Evolutionary conservation across 495 filamentous ascomycete genomes (phyloP).

Genomic region (Hypoxylon crocopeplum): DNA sequence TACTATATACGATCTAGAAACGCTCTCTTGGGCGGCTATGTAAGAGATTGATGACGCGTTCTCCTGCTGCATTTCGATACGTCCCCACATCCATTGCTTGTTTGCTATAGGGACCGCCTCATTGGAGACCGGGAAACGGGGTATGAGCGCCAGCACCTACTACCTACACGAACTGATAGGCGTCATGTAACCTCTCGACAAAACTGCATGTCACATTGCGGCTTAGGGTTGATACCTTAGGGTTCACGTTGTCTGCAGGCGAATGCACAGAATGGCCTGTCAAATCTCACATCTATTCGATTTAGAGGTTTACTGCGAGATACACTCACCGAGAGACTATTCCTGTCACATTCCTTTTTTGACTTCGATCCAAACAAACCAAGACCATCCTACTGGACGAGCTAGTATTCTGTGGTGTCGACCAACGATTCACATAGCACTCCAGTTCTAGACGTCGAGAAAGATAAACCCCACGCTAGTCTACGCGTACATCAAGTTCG

Average conservation of each 20-base stretch:
- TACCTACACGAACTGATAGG: neutral
- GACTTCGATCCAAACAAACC: neutral
- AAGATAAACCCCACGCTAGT: no score
- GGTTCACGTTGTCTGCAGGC: slow-evolving; percentile 7
- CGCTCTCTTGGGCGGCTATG: slow-evolving; percentile 1
- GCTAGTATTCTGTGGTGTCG: no score
- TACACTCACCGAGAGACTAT: slow-evolving; percentile 3
- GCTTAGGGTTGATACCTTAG: slow-evolving; percentile 1
- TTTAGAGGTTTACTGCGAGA: neutral
- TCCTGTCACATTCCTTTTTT: slow-evolving; percentile 20
- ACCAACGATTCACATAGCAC: no score
- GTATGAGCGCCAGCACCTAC: neutral
- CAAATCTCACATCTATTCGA: neutral
- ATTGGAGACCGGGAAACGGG: neutral
- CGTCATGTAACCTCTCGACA: slow-evolving; percentile 18
- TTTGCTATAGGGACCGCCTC: neutral
- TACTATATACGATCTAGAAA: neutral
- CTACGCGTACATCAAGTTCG: no score
- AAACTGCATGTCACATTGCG: neutral
- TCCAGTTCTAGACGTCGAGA: no score
- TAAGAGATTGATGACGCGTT: slow-evolving; percentile 15
- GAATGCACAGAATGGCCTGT: neutral
- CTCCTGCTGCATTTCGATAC: neutral
- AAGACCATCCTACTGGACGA: no score
- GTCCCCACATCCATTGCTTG: neutral